These are phyloP conservation scores for Phytophthora quininea DNA, from an alignment of 352 stramenopile genomes.

Conservation along the genomic window DNA sequence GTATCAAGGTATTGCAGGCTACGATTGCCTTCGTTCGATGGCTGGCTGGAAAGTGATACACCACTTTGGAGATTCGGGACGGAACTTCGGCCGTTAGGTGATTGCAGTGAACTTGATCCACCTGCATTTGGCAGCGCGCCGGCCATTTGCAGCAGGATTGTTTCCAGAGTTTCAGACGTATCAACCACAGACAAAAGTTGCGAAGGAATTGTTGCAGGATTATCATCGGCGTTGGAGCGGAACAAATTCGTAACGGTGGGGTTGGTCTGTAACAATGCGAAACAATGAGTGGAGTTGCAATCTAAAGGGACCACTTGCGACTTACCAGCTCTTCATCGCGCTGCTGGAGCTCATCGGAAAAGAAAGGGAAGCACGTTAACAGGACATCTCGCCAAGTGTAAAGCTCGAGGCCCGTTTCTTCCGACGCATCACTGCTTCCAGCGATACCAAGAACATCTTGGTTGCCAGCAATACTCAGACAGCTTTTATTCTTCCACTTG, in stretches of 20 bases:
- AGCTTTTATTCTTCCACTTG: too few relatives aligned
- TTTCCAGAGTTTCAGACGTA: slow-evolving; percentile 18
- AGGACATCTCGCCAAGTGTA: slow-evolving; percentile 57
- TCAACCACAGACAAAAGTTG: neutral
- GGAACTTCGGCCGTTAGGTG: too few relatives aligned
- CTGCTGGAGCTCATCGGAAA: slow-evolving; percentile 28
- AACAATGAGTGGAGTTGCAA: neutral
- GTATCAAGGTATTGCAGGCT: too few relatives aligned
- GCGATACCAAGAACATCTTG: slow-evolving; percentile 10
- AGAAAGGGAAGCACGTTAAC: slow-evolving; percentile 35
- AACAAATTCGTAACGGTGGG: slow-evolving; percentile 18
- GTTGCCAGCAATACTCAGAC: slow-evolving; percentile 9
- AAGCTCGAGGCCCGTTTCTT: slow-evolving; percentile 13
- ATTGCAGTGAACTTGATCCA: neutral
- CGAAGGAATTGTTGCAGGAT: neutral
- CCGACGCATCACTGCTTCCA: neutral
- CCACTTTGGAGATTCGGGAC: neutral
- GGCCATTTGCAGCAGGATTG: slow-evolving; percentile 24
- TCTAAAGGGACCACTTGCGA: neutral
- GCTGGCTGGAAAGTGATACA: too few relatives aligned
- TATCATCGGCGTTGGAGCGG: neutral
- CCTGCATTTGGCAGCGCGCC: slow-evolving; percentile 7
- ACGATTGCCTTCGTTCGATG: too few relatives aligned
- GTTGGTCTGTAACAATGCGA: slow-evolving; percentile 13
- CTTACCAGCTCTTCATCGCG: slow-evolving; percentile 26